phyloP scores from a whole-genome alignment of 2,329 filamentous ascomycete species.

The Sporothrix protearum region DNA sequence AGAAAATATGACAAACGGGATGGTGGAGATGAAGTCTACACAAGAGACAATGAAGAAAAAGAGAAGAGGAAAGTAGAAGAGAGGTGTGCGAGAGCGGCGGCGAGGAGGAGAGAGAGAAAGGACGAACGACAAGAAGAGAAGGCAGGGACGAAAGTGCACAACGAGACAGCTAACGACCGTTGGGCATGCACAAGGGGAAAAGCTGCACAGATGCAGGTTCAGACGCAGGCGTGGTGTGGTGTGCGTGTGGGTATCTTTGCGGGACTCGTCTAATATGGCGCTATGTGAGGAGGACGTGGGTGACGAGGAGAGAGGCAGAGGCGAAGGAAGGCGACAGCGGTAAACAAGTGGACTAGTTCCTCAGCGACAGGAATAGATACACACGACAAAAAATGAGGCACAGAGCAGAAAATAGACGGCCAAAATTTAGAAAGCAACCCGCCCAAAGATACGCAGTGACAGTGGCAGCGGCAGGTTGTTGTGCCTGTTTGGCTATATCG shows the following conservation, averaged over 20 bases:
- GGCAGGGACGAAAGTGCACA: background rate
- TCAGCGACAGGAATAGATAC: conserved; percentile 6
- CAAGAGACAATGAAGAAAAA: background rate
- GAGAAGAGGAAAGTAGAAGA: background rate
- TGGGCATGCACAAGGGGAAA: conserved; percentile 16
- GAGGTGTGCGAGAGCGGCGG: conserved; percentile 3
- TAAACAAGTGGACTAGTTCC: conserved; percentile 3
- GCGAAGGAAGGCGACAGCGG: conserved; percentile 16
- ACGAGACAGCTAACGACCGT: conserved; percentile 17
- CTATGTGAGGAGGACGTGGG: conserved; percentile 17
- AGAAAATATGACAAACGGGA: background rate
- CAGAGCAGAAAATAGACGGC: conserved; percentile 14
- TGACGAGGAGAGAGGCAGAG: background rate
- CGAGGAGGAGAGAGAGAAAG: background rate
- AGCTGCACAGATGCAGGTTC: conserved; percentile 20
- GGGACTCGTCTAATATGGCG: conserved; percentile 22
- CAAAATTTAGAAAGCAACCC: conserved; percentile 32
- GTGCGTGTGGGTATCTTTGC: conserved; percentile 18
- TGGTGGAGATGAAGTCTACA: background rate
- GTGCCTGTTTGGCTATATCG: background rate
- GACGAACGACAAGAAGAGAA: background rate
- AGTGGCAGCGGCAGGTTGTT: conserved; percentile 24
- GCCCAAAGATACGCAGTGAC: conserved; percentile 28
- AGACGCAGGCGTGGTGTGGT: conserved; percentile 13
- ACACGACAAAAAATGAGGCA: background rate